Evolutionary conservation across 176 grass and related monocot species (phyloP).

Genomic region (Triticum timopheevii): DNA sequence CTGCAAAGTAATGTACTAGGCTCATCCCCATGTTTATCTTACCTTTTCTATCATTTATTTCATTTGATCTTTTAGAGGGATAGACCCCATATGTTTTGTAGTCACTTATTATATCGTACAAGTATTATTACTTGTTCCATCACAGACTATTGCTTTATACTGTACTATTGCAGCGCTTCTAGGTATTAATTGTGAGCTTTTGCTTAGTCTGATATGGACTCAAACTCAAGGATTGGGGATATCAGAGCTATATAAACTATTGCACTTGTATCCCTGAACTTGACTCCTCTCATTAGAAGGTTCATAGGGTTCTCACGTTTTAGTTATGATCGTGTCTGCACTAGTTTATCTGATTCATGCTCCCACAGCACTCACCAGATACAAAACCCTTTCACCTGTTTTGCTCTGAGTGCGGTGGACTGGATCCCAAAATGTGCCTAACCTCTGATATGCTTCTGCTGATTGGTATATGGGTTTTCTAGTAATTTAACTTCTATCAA

Average conservation of each 20-base stretch:
- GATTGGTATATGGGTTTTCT: neutral
- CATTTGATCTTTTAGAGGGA: neutral
- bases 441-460: neutral
- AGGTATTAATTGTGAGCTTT: neutral
- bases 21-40: conserved; percentile 17
- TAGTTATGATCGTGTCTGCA: neutral
- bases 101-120: neutral
- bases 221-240: neutral
- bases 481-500: neutral
- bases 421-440: neutral
- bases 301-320: neutral
- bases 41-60: neutral
- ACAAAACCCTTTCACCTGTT: neutral
- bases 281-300: neutral
- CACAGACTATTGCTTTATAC: neutral
- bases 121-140: neutral
- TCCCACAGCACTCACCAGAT: neutral
- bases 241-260: neutral
- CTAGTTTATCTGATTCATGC: conserved; percentile 18
- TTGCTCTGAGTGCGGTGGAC: neutral
- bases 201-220: neutral
- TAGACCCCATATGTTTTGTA: neutral
- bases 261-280: neutral
- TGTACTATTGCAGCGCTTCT: neutral
- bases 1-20: conserved; percentile 62